Conservation (phyloP, 257 asterid genomes). For the Leonotis leonurus region DNA sequence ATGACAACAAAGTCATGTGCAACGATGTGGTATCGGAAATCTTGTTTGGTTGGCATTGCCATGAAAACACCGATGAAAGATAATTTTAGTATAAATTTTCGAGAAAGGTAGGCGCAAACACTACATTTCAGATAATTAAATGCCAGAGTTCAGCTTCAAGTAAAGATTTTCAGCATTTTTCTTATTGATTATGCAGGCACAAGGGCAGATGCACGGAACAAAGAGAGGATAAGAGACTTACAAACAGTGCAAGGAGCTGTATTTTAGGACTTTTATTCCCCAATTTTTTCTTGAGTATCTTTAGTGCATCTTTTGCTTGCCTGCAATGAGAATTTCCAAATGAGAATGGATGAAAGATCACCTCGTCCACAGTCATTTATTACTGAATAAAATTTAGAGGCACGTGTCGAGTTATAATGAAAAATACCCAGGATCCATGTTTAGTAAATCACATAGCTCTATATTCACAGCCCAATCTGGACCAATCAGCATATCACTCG, state of each 20-base stretch:
- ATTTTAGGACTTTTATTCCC: conserved; percentile 79
- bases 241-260: conserved; percentile 86
- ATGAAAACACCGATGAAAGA: neutral
- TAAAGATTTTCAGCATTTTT: neutral
- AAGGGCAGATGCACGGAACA: neutral
- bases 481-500: conserved; percentile 84
- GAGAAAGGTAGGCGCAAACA: conserved; percentile 3
- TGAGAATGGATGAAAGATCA: conserved; percentile 10
- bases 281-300: conserved; percentile 80
- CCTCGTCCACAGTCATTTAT: neutral
- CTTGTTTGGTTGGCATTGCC: neutral
- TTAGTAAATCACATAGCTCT: conserved; percentile 85
- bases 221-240: conserved; percentile 31
- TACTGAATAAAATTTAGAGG: neutral
- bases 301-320: conserved; percentile 88
- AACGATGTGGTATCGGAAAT: neutral
- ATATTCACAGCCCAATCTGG: conserved; percentile 98
- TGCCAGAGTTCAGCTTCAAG: neutral
- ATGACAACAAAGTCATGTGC: neutral
- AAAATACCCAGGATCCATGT: conserved; percentile 70
- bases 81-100: neutral
- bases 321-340: conserved; percentile 38
- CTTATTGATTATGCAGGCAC: neutral
- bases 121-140: neutral
- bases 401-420: neutral